Conservation (phyloP, 805 yeast genomes). For the Komagataella pseudopastoris region DNA sequence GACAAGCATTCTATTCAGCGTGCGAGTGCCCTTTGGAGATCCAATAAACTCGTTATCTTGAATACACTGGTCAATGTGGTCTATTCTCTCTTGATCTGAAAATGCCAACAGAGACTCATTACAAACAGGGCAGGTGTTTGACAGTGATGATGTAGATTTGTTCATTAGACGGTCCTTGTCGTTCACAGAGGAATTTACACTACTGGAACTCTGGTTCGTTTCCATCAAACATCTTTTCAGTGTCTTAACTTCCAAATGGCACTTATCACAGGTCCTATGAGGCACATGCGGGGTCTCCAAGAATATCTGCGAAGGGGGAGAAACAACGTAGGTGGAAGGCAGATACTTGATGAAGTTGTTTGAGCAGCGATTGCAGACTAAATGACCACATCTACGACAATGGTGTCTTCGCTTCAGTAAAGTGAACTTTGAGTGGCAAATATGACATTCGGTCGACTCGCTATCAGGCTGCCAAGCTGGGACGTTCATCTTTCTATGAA, state of each 20-base stretch:
- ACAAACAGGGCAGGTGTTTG: slow-evolving; percentile 29
- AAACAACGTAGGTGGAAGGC: slow-evolving; percentile 44
- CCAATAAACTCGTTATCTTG: slow-evolving; percentile 46
- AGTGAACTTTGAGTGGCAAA: slow-evolving; percentile 40
- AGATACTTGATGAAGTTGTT: slow-evolving; percentile 35
- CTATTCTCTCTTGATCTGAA: slow-evolving; percentile 30
- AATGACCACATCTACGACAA: slow-evolving; percentile 70
- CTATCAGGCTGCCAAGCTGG: slow-evolving; percentile 67
- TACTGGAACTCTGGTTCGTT: slow-evolving; percentile 4
- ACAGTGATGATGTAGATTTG: not conserved
- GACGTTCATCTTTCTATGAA: slow-evolving; percentile 6
- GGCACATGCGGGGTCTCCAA: slow-evolving; percentile 38
- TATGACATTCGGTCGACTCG: slow-evolving; percentile 33
- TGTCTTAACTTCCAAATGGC: slow-evolving; percentile 50
- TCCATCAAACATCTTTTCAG: slow-evolving; percentile 25
- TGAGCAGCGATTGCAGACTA: slow-evolving; percentile 65
- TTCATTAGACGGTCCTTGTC: not conserved
- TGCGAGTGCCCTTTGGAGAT: slow-evolving; percentile 40
- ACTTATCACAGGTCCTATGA: slow-evolving; percentile 65
- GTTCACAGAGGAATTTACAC: slow-evolving; percentile 4
- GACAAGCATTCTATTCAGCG: slow-evolving; percentile 74
- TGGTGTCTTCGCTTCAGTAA: slow-evolving; percentile 69
- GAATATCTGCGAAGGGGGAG: slow-evolving; percentile 34
- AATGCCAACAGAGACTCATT: slow-evolving; percentile 10
- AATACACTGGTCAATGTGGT: slow-evolving; percentile 64